Conservation (phyloP, 192 early-diverging fungal genomes). For the Linnemannia schmuckeri region DNA sequence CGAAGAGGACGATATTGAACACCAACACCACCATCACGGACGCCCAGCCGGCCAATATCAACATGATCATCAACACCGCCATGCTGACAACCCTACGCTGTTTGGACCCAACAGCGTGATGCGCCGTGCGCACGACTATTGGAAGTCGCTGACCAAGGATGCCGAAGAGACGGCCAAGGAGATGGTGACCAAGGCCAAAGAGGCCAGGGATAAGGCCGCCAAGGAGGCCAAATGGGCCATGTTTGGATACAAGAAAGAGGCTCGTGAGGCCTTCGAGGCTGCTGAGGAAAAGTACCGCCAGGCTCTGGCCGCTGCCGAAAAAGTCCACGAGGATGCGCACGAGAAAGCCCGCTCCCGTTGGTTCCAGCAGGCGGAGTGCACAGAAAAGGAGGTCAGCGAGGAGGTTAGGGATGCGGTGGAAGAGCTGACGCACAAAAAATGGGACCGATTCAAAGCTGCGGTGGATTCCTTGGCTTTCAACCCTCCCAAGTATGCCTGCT, state of each 20-base stretch:
- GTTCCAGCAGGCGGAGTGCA: constrained; percentile 39
- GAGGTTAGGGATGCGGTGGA: background rate
- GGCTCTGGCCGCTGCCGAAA: constrained; percentile 34
- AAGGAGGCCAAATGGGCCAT: constrained; percentile 52
- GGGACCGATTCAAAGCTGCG: constrained; percentile 50
- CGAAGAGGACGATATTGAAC: background rate
- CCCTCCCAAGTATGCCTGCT: constrained; percentile 49
- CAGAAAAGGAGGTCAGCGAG: constrained; percentile 34
- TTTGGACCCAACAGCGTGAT: constrained; percentile 25
- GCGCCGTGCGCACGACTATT: constrained; percentile 46
- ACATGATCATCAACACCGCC: background rate
- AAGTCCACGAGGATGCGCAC: constrained; percentile 34
- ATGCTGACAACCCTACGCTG: background rate
- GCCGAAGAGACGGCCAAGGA: constrained; percentile 37
- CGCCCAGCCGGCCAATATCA: background rate
- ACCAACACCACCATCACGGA: background rate
- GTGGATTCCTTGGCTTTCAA: constrained; percentile 49
- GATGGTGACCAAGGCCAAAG: constrained; percentile 26
- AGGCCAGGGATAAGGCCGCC: constrained; percentile 36
- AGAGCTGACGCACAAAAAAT: constrained; percentile 37
- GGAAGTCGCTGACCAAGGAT: constrained; percentile 42
- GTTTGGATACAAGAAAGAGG: constrained; percentile 46
- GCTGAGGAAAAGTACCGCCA: constrained; percentile 44
- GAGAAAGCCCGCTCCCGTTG: constrained; percentile 39
- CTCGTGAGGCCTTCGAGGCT: constrained; percentile 35